Evolutionary conservation across 2,329 filamentous ascomycete genomes (phyloP).

Genomic region (Bipolaris zeicola): DNA sequence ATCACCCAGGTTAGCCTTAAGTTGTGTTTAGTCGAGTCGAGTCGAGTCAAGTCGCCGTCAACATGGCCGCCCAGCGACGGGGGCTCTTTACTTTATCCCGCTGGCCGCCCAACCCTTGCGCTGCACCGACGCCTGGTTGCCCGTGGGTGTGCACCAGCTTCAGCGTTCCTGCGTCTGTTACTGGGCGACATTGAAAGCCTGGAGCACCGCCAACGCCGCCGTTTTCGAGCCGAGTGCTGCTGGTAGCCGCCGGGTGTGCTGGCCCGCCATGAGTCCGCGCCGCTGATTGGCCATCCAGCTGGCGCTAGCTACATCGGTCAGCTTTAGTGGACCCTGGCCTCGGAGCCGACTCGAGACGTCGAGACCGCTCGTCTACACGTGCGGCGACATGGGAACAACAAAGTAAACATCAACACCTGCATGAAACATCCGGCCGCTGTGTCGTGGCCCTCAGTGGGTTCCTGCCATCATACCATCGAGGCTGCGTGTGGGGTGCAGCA

Average conservation of each 20-base stretch:
- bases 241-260: conserved; percentile 34
- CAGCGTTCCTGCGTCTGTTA: conserved; percentile 43
- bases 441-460: conserved; percentile 7
- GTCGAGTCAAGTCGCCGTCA: conserved; percentile 11
- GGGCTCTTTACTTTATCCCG: conserved; percentile 39
- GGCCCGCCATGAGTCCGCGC: conserved; percentile 29
- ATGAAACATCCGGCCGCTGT: conserved; percentile 22
- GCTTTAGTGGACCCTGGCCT: conserved; percentile 24
- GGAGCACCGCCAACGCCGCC: conserved; percentile 21
- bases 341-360: conserved; percentile 16
- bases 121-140: background rate
- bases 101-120: conserved; percentile 24
- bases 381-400: conserved; percentile 18
- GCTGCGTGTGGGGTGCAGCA: conserved; percentile 8
- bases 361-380: conserved; percentile 13
- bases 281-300: conserved; percentile 30
- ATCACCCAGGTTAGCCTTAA: conserved; percentile 21
- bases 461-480: conserved; percentile 8
- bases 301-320: conserved; percentile 22
- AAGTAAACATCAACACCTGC: conserved; percentile 3
- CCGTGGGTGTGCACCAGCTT: conserved; percentile 7
- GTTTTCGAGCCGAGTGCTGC: conserved; percentile 33
- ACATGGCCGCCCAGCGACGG: conserved; percentile 16
- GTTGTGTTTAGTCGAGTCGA: conserved; percentile 16
- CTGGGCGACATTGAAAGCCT: conserved; percentile 33